These are phyloP conservation scores for Scedosporium aurantiacum DNA, from an alignment of 2,329 filamentous ascomycete genomes.

Conservation along the genomic window DNA sequence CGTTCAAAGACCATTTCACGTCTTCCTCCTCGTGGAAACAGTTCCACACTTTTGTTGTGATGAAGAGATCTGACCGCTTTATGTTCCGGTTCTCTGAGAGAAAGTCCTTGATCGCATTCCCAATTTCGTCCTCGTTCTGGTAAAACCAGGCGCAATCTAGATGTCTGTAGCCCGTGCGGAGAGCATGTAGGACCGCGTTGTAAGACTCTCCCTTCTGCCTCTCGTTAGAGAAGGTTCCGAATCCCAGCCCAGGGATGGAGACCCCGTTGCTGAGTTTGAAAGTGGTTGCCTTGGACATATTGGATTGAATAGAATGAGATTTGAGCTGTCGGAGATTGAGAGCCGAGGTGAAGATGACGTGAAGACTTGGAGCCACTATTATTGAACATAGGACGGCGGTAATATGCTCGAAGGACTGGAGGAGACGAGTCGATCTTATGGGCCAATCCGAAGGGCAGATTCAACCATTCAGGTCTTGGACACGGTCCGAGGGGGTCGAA, in stretches of 20 bases:
- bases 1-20: conserved; percentile 43
- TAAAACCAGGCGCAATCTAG: conserved; percentile 53
- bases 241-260: conserved; percentile 50
- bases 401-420: too few species aligned
- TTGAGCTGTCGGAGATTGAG: neutral
- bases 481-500: too few species aligned
- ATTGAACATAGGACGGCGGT: too few species aligned
- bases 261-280: conserved; percentile 41
- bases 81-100: conserved; percentile 12
- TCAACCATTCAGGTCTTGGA: too few species aligned
- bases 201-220: conserved; percentile 3
- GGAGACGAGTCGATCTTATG: too few species aligned
- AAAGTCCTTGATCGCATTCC: conserved; percentile 30
- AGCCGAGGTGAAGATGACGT: neutral
- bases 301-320: neutral
- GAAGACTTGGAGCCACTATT: too few species aligned
- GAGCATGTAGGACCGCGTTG: conserved; percentile 14
- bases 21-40: conserved; percentile 50
- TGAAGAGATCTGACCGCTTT: conserved; percentile 18
- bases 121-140: conserved; percentile 34
- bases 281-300: conserved; percentile 18
- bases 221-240: conserved; percentile 42
- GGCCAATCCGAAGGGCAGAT: too few species aligned
- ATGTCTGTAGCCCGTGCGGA: conserved; percentile 48
- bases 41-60: conserved; percentile 44